Conservation (phyloP, 768 basidiomycete species). For the Nevesoporus exiguus region DNA sequence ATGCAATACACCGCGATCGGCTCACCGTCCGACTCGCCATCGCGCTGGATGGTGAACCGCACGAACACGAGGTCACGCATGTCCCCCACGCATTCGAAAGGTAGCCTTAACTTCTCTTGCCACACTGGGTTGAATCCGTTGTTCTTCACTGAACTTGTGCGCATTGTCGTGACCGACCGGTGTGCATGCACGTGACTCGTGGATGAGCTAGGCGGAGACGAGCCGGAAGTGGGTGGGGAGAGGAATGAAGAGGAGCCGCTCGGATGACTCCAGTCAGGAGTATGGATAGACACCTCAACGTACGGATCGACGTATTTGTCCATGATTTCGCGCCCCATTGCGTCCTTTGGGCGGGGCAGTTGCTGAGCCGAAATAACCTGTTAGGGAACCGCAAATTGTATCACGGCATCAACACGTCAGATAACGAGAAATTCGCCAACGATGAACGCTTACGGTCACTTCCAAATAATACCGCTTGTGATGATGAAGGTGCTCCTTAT, state of each 20-base stretch:
- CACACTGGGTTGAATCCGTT: slow-evolving; percentile 93
- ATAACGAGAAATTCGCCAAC: neutral
- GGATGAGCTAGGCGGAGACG: slow-evolving; percentile 4
- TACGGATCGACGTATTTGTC: slow-evolving; percentile 66
- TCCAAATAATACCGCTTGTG: slow-evolving; percentile 60
- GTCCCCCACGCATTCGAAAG: slow-evolving; percentile 72
- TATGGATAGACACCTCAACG: slow-evolving; percentile 75
- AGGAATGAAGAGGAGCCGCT: slow-evolving; percentile 12
- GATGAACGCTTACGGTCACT: slow-evolving; percentile 47
- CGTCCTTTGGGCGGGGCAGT: slow-evolving; percentile 70
- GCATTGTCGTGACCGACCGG: slow-evolving; percentile 46
- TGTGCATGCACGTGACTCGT: slow-evolving; percentile 26
- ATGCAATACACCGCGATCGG: slow-evolving; percentile 73
- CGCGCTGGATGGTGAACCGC: slow-evolving; percentile 69
- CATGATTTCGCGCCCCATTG: slow-evolving; percentile 55
- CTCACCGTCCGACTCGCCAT: slow-evolving; percentile 55
- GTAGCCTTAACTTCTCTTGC: slow-evolving; percentile 65
- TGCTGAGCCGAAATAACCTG: slow-evolving; percentile 87
- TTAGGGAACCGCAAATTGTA: neutral
- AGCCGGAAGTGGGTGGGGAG: slow-evolving; percentile 5
- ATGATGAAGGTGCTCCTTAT: slow-evolving; percentile 54
- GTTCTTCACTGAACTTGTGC: slow-evolving; percentile 68
- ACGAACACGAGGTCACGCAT: slow-evolving; percentile 87
- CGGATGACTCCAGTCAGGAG: slow-evolving; percentile 63
- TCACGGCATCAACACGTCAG: neutral